Percentiles rank a stretch among this genome's conserved stretches.
phyloP scores from a whole-genome alignment of 306 rosid genomes.

The Rosa chinensis region DNA sequence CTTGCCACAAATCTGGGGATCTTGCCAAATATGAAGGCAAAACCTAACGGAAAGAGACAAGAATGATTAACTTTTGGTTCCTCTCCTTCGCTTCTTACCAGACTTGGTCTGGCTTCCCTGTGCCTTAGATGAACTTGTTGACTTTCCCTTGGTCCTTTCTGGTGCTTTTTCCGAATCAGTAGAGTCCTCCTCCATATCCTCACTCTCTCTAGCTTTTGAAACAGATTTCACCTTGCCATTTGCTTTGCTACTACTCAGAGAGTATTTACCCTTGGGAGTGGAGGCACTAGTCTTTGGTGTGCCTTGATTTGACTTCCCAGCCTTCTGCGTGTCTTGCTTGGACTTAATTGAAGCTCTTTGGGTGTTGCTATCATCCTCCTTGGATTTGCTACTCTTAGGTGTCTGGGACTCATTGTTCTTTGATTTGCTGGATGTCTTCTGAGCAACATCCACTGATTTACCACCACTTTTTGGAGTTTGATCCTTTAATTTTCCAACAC shows the following conservation, averaged over 20 bases:
- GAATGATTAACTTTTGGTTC: slow-evolving; percentile 34
- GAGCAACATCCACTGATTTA: slow-evolving; percentile 42
- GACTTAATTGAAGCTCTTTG: slow-evolving; percentile 48
- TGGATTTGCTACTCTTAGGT: slow-evolving; percentile 50
- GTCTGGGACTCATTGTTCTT: slow-evolving; percentile 41
- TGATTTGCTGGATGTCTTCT: slow-evolving; percentile 45
- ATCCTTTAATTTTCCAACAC: slow-evolving; percentile 56
- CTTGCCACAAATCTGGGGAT: slow-evolving; percentile 40
- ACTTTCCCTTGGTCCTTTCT: slow-evolving; percentile 54
- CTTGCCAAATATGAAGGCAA: slow-evolving; percentile 33
- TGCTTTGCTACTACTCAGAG: slow-evolving; percentile 53
- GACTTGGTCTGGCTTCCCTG: slow-evolving; percentile 48
- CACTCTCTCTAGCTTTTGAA: slow-evolving; percentile 44
- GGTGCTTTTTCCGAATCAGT: slow-evolving; percentile 33
- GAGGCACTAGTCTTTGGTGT: slow-evolving; percentile 39
- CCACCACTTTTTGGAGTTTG: slow-evolving; percentile 45
- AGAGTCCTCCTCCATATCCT: slow-evolving; percentile 37
- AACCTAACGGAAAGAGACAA: slow-evolving; percentile 27
- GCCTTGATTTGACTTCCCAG: slow-evolving; percentile 59
- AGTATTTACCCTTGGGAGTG: slow-evolving; percentile 53
- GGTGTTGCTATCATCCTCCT: slow-evolving; percentile 50
- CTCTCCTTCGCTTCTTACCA: slow-evolving; percentile 77
- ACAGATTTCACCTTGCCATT: slow-evolving; percentile 51
- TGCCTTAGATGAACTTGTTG: slow-evolving; percentile 45
- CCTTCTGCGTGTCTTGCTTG: slow-evolving; percentile 53